phyloP scores from a whole-genome alignment of 2,329 filamentous ascomycete genomes.

The Ceratocystis cacaofunesta region DNA sequence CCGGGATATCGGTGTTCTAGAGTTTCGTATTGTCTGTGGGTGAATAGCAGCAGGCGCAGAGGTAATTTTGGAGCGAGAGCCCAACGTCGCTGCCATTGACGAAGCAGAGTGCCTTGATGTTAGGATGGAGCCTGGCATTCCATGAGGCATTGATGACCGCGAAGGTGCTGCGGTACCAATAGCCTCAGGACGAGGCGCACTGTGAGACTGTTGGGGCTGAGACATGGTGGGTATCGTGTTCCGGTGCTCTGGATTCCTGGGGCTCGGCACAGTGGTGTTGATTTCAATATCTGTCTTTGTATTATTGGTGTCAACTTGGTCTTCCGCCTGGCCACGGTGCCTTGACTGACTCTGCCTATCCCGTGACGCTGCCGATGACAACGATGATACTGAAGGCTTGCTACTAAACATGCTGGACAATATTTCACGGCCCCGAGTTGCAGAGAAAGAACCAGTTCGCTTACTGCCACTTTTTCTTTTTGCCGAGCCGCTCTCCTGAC shows the following conservation, averaged over 20 bases:
- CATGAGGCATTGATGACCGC: not conserved
- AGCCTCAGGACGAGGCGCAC: not conserved
- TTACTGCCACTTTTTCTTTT: not conserved
- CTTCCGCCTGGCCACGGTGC: not conserved
- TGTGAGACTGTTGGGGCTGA: not conserved
- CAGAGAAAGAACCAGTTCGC: not conserved
- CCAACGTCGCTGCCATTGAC: not conserved
- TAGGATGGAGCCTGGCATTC: not conserved
- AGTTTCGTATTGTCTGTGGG: not conserved
- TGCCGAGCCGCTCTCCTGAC: not conserved
- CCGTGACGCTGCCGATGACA: not conserved
- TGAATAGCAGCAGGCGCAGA: not conserved
- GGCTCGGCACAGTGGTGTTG: not conserved
- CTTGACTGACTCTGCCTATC: not conserved
- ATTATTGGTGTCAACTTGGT: not conserved
- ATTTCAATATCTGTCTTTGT: not conserved
- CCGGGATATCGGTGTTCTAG: not conserved
- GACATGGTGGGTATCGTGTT: not conserved
- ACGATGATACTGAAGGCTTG: not conserved
- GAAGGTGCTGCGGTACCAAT: not conserved
- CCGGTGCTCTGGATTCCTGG: not conserved
- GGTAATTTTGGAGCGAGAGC: not conserved
- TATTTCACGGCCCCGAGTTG: slow-evolving; percentile 9
- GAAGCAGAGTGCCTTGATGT: not conserved
- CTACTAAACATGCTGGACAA: slow-evolving; percentile 14